Evolutionary conservation across 1,284 basidiomycete genomes (phyloP), one percentile per base, ranked within the genome.

Genomic region (Microbotryomycetes sp.): DNA sequence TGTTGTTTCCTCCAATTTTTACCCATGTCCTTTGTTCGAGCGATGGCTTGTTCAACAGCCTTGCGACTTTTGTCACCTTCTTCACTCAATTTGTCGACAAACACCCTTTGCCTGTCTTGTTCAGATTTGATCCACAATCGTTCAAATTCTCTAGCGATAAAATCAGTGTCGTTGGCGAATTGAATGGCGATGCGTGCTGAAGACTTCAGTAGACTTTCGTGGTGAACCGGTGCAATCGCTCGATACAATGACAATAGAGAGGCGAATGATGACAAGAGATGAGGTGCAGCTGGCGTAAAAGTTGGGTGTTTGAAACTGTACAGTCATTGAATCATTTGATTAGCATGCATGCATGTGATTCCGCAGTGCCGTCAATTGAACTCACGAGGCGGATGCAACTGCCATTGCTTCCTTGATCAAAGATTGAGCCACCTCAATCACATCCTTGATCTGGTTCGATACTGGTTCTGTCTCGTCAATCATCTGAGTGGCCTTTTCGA

Each of bases 151-250:
- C 72, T 66, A 0, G 80, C 76, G 15, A 97, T 78, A 74, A 87
- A 92, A 28, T 81, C 74, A 69, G 86, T 91, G 68, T 96, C 89
- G 75, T 97, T 97, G 26, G 88, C 85, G 73, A 89, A 88, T 56
- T 86, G 84, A 81, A 97, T 86, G 1, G 83, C 79, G 29, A 81
- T 77, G 16, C 83, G 82, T 4, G 86, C 79, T 0, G 82, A 81
- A 36, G 81, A 76, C 16, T 76, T 72, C 45, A 90, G 76, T 28
- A 80, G 78, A 25, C 78, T 72, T 1, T 80, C 77, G 66, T 86
- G 86, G 48, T 81, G 80, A 6, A 87, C 81, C n/a, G 89, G 89
- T 74, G 88, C 86, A 31, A 93, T 77, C 0, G 87, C 89, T 47
- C 87, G 83, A 76, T 87, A 89, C 6, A 97, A 78, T 63, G 93